Conservation (phyloP, 208 protist species). For the Trypanosoma scelopori region DNA sequence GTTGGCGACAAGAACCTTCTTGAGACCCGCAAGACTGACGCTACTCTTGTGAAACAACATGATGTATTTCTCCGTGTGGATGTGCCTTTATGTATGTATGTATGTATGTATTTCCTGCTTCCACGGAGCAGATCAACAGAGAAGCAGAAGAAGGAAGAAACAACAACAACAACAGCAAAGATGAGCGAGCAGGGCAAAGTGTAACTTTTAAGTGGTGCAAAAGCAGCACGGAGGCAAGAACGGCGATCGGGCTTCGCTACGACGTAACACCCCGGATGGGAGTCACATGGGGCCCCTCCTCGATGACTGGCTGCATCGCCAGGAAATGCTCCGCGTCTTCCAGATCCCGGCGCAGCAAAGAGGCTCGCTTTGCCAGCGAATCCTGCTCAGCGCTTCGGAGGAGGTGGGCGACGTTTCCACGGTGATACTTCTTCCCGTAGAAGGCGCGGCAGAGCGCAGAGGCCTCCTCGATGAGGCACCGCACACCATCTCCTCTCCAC, state of each 20-base stretch:
- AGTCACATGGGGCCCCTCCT: conserved; percentile 26
- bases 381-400: conserved; percentile 72
- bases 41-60: not conserved
- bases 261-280: conserved; percentile 1
- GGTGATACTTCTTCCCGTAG: conserved; percentile 86
- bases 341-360: conserved; percentile 63
- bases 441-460: conserved; percentile 64
- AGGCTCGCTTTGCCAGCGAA: conserved; percentile 61
- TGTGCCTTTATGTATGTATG: conserved; percentile 13
- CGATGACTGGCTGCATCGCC: conserved; percentile 39
- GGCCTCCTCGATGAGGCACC: conserved; percentile 70
- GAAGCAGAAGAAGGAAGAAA: not conserved
- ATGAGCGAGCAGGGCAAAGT: not conserved
- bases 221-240: not conserved
- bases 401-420: conserved; percentile 61
- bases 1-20: conserved; percentile 97
- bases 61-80: no score
- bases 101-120: not conserved
- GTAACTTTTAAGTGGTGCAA: not conserved
- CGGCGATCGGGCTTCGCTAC: conserved; percentile 6
- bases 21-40: conserved; percentile 33
- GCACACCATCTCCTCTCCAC: conserved; percentile 76
- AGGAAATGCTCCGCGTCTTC: conserved; percentile 79
- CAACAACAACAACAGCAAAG: conserved; percentile 3
- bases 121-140: not conserved